Base-by-base conservation (phyloP, 495 filamentous ascomycete genomes). In the Cetradonia linearis region DNA sequence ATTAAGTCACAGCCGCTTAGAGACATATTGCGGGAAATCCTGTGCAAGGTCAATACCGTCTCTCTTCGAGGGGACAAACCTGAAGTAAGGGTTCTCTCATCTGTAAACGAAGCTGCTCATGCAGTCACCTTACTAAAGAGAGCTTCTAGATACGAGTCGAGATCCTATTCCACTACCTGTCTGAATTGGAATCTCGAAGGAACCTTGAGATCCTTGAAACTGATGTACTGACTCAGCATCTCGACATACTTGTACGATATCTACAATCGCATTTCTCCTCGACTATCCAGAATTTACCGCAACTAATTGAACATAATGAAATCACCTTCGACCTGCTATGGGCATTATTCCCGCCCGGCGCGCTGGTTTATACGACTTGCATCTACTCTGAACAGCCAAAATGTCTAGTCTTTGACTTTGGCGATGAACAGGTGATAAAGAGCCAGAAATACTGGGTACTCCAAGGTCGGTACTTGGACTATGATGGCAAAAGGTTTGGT, bases 271-370 rank as follows among this genome's bases (percentile, higher is more conserved):
- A 68, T 61, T 78, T 74, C 63, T 49, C 63, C 36, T 59, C 68
- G 13, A 72, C 68, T 56, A 67, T 57, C 14, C 60, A 75, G 55
- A 68, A 65, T 49, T 66, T 79, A 16, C 61, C 63, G 14, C 65
- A 73, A 57, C 73, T 79, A 28, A 63, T 77, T 13, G 55, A 68
- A 55, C 58, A 70, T 59, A 59, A 70, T 30, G 66, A 78, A 63
- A 78, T 78, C 49, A 76, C 72, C 10, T 78, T 73, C 59, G 73
- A 77, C 33, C 70, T 78, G 34, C 71, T 78, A 27, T 77, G 71
- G 75, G 70, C 72, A 16, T 64, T 78, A 27, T 76, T 78, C 58
- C 71, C 73, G 37, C 70, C 71, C 55, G 74, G 74, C 55, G 67
- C 66, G 1, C 54, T 69, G 38, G 62, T 76, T 5, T 77, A 73